Percentiles rank a stretch among this genome's conserved stretches.
These are phyloP conservation scores for Fragaria nilgerrensis DNA, from an alignment of 306 rosid genomes.

Conservation along the genomic window DNA sequence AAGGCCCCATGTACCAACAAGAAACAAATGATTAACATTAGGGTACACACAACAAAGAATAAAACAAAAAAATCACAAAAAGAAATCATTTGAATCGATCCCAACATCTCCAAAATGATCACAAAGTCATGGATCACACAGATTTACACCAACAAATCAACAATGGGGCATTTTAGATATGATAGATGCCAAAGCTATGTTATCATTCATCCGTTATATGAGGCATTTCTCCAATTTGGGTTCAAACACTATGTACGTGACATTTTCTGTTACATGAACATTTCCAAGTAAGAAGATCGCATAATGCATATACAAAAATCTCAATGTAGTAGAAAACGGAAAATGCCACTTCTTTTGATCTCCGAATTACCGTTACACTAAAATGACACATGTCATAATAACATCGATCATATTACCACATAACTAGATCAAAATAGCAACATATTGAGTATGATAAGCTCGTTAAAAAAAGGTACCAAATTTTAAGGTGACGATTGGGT, in stretches of 20 bases:
- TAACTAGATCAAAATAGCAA: not conserved
- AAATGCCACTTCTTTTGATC: conserved; percentile 39
- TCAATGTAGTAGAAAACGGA: not conserved
- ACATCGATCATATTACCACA: not conserved
- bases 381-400: not conserved
- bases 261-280: no score
- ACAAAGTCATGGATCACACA: not conserved
- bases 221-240: no score
- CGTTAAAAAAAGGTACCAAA: not conserved
- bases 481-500: conserved; percentile 31
- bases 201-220: no score
- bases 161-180: not conserved
- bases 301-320: no score
- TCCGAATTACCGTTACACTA: not conserved
- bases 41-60: conserved; percentile 29
- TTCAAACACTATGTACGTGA: no score
- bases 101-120: conserved; percentile 14
- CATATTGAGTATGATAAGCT: not conserved
- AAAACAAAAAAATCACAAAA: conserved; percentile 27
- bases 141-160: no score
- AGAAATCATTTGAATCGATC: conserved; percentile 36
- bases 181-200: not conserved
- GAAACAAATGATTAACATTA: conserved; percentile 10
- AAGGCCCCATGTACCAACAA: not conserved
- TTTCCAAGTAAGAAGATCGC: no score